Percentiles rank a stretch among this genome's conserved stretches.
Evolutionary conservation across 805 yeast genomes (phyloP).

Genomic region (Wickerhamiella allomyrinae): DNA sequence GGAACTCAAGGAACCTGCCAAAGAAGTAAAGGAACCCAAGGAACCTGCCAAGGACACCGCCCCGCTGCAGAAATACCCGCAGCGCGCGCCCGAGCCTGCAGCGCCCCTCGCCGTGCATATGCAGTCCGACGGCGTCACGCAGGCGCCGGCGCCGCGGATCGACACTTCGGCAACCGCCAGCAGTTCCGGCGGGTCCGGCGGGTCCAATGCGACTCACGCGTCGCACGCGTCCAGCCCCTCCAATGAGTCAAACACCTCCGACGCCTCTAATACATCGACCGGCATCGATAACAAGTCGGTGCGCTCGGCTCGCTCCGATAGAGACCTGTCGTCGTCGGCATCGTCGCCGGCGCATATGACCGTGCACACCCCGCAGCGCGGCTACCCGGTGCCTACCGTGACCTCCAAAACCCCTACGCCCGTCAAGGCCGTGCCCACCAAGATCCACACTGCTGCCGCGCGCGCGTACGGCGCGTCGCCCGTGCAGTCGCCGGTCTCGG

Average conservation of each 20-base stretch:
- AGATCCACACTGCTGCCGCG: neutral
- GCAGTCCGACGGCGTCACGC: neutral
- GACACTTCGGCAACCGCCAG: too few species aligned
- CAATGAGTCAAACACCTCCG: neutral
- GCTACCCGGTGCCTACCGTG: neutral
- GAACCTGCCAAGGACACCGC: slow-evolving; percentile 2
- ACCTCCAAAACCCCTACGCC: neutral
- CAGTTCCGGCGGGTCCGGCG: neutral
- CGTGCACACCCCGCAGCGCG: neutral
- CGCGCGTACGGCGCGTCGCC: neutral
- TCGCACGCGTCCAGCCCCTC: neutral
- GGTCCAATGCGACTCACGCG: neutral
- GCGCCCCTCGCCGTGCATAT: neutral
- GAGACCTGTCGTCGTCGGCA: neutral
- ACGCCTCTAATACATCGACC: neutral
- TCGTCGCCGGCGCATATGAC: neutral
- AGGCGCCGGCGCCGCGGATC: neutral
- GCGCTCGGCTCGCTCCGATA: too few species aligned
- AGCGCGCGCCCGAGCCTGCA: neutral
- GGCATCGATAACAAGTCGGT: too few species aligned
- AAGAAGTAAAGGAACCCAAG: slow-evolving; percentile 3
- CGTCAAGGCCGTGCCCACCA: neutral
- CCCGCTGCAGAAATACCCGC: slow-evolving; percentile 1
- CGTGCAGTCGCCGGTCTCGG: neutral
- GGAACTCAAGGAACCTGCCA: neutral